Percentiles rank a stretch among this genome's conserved stretches.
These are phyloP conservation scores for Aegilops longissima DNA, from an alignment of 176 grass and related monocot genomes.

Conservation along the genomic window DNA sequence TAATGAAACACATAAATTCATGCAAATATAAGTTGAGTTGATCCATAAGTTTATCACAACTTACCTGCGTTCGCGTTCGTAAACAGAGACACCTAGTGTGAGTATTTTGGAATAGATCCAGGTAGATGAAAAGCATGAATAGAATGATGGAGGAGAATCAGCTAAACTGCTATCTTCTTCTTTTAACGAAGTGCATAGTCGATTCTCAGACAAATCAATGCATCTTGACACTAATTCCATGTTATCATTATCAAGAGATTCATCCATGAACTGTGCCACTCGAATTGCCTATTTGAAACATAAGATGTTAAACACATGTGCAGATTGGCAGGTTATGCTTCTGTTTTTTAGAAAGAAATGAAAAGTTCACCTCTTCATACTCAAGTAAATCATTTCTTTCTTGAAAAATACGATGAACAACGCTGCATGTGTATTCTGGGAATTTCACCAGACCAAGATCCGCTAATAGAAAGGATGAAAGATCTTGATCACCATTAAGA, in stretches of 20 bases:
- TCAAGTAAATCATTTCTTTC: slow-evolving; percentile 62
- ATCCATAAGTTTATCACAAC: not conserved
- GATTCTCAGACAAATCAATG: slow-evolving; percentile 68
- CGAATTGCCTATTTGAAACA: slow-evolving; percentile 72
- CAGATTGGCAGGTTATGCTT: slow-evolving; percentile 18
- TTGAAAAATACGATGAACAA: slow-evolving; percentile 65
- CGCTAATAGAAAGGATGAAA: slow-evolving; percentile 88
- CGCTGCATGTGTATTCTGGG: slow-evolving; percentile 65
- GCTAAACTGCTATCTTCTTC: slow-evolving; percentile 38
- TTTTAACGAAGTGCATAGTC: slow-evolving; percentile 34
- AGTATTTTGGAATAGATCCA: slow-evolving; percentile 87
- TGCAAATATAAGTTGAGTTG: not conserved
- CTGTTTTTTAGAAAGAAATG: not conserved
- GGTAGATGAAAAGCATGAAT: slow-evolving; percentile 73
- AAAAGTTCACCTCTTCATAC: slow-evolving; percentile 75
- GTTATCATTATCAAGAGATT: slow-evolving; percentile 73
- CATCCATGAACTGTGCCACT: slow-evolving; percentile 87
- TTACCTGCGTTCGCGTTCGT: slow-evolving; percentile 76
- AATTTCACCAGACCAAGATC: slow-evolving; percentile 86
- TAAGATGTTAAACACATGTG: slow-evolving; percentile 4
- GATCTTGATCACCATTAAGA: slow-evolving; percentile 90
- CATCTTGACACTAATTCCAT: slow-evolving; percentile 81
- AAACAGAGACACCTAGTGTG: slow-evolving; percentile 78
- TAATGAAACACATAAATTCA: not conserved
- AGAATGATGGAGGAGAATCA: slow-evolving; percentile 57